A percentile compares a stretch with the other conserved stretches of the same genome.
Conservation (phyloP, 2,329 filamentous ascomycete genomes). For the Pseudocercospora crystallina region DNA sequence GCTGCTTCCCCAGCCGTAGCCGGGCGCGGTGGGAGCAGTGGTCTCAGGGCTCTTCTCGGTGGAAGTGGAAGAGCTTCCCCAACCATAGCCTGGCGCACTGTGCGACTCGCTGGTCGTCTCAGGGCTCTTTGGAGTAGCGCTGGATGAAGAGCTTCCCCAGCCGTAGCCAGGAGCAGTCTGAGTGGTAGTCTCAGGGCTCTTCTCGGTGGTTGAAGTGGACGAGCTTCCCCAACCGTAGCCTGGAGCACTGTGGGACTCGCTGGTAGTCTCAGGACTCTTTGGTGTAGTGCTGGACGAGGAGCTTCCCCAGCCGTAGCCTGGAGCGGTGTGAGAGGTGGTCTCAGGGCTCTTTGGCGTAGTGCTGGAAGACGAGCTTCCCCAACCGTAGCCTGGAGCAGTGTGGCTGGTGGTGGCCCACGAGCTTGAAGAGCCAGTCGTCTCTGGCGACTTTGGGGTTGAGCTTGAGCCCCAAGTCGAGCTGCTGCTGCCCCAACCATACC, state of each 20-base stretch:
- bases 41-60: neutral
- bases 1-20: too few relatives aligned
- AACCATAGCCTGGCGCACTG: too few relatives aligned
- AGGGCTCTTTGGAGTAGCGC: neutral
- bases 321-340: neutral
- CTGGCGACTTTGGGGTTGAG: neutral
- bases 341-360: neutral
- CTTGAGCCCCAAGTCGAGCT: neutral
- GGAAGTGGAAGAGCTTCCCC: neutral
- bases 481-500: neutral
- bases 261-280: too few relatives aligned
- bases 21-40: neutral
- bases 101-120: too few relatives aligned
- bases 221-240: neutral
- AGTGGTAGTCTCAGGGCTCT: too few relatives aligned
- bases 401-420: too few relatives aligned
- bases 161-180: too few relatives aligned
- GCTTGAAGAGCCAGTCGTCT: too few relatives aligned
- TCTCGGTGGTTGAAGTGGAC: too few relatives aligned
- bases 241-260: neutral
- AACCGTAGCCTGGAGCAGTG: neutral
- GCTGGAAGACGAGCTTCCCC: neutral
- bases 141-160: neutral
- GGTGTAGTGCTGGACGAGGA: neutral
- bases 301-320: neutral